Conservation (phyloP, 345 rosid species). For the Hibiscus trionum region DNA sequence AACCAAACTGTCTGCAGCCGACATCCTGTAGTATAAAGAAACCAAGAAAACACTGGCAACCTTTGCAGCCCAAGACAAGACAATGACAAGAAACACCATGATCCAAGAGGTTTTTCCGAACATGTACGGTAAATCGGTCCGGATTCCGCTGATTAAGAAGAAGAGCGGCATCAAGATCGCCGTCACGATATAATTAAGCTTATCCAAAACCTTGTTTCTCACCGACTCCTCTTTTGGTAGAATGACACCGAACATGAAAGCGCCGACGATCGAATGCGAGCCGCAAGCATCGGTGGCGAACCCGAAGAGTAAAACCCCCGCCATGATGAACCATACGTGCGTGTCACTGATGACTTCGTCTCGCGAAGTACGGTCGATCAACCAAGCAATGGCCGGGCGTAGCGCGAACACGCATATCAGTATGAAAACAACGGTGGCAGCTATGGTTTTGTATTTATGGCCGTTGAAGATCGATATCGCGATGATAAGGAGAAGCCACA, state of each 20-base stretch:
- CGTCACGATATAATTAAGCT: slow-evolving; percentile 31
- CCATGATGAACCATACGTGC: slow-evolving; percentile 36
- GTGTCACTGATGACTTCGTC: slow-evolving; percentile 31
- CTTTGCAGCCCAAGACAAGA: slow-evolving; percentile 26
- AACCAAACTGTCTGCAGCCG: slow-evolving; percentile 27
- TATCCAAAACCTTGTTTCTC: slow-evolving; percentile 26
- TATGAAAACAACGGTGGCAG: slow-evolving; percentile 24
- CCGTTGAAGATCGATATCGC: slow-evolving; percentile 12
- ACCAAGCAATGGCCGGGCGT: slow-evolving; percentile 40
- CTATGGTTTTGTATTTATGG: neutral
- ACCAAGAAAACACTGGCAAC: slow-evolving; percentile 29
- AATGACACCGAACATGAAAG: slow-evolving; percentile 55
- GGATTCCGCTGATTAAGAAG: slow-evolving; percentile 34
- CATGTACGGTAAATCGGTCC: slow-evolving; percentile 20
- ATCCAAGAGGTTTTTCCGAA: neutral
- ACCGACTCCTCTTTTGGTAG: slow-evolving; percentile 37
- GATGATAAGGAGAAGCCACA: slow-evolving; percentile 42
- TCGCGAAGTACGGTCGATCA: slow-evolving; percentile 15
- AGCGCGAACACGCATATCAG: slow-evolving; percentile 24
- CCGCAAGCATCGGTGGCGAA: slow-evolving; percentile 46
- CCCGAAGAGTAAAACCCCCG: slow-evolving; percentile 35
- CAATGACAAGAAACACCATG: slow-evolving; percentile 11
- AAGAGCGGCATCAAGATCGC: slow-evolving; percentile 33
- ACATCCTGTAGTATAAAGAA: slow-evolving; percentile 18
- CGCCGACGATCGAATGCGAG: slow-evolving; percentile 44